Evolutionary conservation across 306 rosid genomes (phyloP), one percentile per base, ranked within the genome.

Genomic region (Sicyos baderoa): DNA sequence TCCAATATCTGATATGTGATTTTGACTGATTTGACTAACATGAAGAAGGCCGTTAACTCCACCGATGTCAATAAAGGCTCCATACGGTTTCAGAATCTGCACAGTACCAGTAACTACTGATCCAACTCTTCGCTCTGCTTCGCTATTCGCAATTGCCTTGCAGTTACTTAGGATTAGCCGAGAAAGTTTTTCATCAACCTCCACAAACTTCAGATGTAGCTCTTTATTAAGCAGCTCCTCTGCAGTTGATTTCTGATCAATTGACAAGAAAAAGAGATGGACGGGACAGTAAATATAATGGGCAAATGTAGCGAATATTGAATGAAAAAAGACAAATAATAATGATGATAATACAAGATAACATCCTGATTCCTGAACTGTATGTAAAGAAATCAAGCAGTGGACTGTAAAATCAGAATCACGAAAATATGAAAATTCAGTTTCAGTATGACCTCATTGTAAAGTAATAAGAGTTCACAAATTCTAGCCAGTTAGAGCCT

Each of bases 21-120:
- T 95, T 60, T 92, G 96, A 78, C 97, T 92, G 79, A 92, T 89
- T 82, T 92, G 97, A 86, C 97, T 92, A 74, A 92, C 95, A 55
- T 92, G 97, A 82, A 92, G 97, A 76, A 92, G 96, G 71, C 96
- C 97, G 54, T 86, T 92, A 77, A 92, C 82, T 73, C 97, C 97
- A 67, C 97, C 96, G 75, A 92, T 92, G 79, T 92, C 95, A 65
- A 92, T 70, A 56, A 92, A 87, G 82, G 96, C 96, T 76, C 96
- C 98, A 70, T 89, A 92, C 51, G 98, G 96, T 77, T 92, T 92
- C 74, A 92, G 79, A 65, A 89, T 87, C 81, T 92, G 91, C 70
- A 92, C 98, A 23, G 84, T 78, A 62, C 98, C 98, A 17, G 82
- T 75, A 64, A 92, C 96, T 47, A 92, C 98, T 37, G 96, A 89